phyloP scores from a whole-genome alignment of 768 basidiomycete genomes.

The Suillus plorans region DNA sequence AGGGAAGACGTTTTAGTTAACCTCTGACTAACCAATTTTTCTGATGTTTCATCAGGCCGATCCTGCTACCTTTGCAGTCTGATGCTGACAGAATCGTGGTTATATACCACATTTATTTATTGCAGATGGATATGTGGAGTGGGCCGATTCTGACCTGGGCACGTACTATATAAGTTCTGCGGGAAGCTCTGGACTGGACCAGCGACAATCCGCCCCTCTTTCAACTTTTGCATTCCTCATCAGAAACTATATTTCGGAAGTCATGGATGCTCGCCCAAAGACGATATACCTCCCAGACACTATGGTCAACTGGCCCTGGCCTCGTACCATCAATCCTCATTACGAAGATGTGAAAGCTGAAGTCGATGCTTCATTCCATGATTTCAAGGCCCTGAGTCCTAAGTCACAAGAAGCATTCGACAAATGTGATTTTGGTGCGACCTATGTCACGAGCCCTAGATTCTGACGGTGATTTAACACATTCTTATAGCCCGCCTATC shows the following conservation, averaged over 20 bases:
- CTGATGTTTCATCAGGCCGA: too few relatives aligned
- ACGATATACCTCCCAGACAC: slow-evolving; percentile 35
- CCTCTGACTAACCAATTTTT: too few relatives aligned
- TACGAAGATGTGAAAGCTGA: slow-evolving; percentile 34
- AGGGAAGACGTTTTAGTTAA: too few relatives aligned
- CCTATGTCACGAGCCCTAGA: neutral
- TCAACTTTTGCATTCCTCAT: neutral
- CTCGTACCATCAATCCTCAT: slow-evolving; percentile 37
- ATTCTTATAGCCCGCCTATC: slow-evolving; percentile 1
- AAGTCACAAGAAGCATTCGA: slow-evolving; percentile 40
- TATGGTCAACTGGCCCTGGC: slow-evolving; percentile 45
- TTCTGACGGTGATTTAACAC: neutral
- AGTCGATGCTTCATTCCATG: slow-evolving; percentile 37
- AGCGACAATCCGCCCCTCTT: neutral
- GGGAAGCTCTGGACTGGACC: neutral
- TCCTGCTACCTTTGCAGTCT: too few relatives aligned
- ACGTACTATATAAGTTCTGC: neutral
- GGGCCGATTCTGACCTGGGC: neutral
- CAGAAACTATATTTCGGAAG: neutral
- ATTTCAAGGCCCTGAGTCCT: slow-evolving; percentile 35
- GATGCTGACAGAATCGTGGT: too few relatives aligned
- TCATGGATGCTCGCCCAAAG: neutral
- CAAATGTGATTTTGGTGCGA: slow-evolving; percentile 39
- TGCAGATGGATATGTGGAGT: neutral
- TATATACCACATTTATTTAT: neutral